phyloP scores from a whole-genome alignment of 2,329 filamentous ascomycete genomes.

The Westerdykella aurantiaca region DNA sequence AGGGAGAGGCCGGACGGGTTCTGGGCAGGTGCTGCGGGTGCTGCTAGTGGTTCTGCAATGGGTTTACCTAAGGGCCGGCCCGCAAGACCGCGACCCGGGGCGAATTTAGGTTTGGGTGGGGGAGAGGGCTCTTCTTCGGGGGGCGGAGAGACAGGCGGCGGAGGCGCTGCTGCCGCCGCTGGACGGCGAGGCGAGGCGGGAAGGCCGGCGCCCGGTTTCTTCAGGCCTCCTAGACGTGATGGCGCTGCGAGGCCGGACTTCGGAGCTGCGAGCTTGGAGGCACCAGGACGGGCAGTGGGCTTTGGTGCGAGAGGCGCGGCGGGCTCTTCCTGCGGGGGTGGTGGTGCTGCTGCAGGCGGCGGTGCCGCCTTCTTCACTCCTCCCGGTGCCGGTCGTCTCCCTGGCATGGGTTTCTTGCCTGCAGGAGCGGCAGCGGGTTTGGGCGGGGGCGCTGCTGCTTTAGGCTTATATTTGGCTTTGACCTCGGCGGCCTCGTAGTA shows the following conservation, averaged over 20 bases:
- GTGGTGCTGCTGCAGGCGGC: conserved; percentile 33
- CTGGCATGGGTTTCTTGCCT: conserved; percentile 36
- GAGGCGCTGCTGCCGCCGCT: conserved; percentile 34
- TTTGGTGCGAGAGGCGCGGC: conserved; percentile 55
- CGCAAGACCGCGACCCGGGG: conserved; percentile 66
- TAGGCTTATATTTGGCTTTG: conserved; percentile 87
- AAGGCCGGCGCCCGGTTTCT: conserved; percentile 38
- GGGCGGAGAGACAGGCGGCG: conserved; percentile 34
- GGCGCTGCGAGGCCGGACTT: conserved; percentile 37
- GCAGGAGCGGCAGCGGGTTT: conserved; percentile 50
- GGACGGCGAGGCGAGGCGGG: conserved; percentile 36
- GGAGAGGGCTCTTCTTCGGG: conserved; percentile 43
- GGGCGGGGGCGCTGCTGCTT: conserved; percentile 59
- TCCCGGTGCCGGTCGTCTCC: conserved; percentile 49
- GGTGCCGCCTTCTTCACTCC: conserved; percentile 49
- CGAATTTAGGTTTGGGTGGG: conserved; percentile 55
- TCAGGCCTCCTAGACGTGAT: conserved; percentile 37
- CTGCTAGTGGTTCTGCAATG: conserved; percentile 59
- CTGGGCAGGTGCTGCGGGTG: conserved; percentile 40
- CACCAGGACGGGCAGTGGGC: conserved; percentile 49
- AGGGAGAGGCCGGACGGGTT: conserved; percentile 62
- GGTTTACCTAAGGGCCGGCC: conserved; percentile 82
- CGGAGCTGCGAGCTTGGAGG: conserved; percentile 36
- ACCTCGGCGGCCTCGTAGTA: conserved; percentile 77
- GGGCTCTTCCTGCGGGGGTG: conserved; percentile 39